Evolutionary conservation across 1,139 yeast genomes (phyloP), one percentile per base, ranked within the genome.

Genomic region (Suhomyces anneliseae): DNA sequence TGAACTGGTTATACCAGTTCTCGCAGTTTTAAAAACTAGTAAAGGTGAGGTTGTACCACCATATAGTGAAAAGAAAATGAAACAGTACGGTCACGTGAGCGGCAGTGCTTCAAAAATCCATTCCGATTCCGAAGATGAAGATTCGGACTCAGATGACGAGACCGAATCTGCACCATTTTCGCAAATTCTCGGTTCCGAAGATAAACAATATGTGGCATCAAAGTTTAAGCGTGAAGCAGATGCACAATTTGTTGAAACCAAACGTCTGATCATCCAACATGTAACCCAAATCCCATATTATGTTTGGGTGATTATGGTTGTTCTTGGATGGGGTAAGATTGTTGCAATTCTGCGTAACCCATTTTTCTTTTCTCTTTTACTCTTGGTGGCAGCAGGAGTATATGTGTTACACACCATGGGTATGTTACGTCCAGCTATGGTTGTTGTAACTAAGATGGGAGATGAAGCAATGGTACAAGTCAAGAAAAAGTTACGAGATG

Each of bases 291-390:
- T 93, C 49, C 99, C 99, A 5, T 74, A 84, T 57, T 95, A 87
- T 72, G 81, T 93, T 50, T 90, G 89, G 66, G 70, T 83, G 24
- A 63, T 93, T 7, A 72, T 93, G 26, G 66, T 87, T 3, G 82
- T 88, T 7, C 73, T 93, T 32, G 99, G 99, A 11, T 93, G 97
- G 97, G 92, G 92, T 66, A 98, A 95, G 72, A 87, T 93, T 57
- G 81, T 90, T 87, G 87, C 95, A 8, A 82, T 93, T 24, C 61
- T 93, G 43, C 79, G 95, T 53, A 92, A 89, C 64, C 99, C 99
- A 29, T 61, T 87, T 26, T 76, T 86, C 57, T 84, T 90, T 58
- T 71, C 90, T 15, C 68, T 85, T 45, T 59, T 81, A 8, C 53
- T 81, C 9, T 54, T 87, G 2, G 37, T 75, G 1, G 81, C 79